phyloP scores from a whole-genome alignment of 805 yeast species.

The Candida gorgasii region DNA sequence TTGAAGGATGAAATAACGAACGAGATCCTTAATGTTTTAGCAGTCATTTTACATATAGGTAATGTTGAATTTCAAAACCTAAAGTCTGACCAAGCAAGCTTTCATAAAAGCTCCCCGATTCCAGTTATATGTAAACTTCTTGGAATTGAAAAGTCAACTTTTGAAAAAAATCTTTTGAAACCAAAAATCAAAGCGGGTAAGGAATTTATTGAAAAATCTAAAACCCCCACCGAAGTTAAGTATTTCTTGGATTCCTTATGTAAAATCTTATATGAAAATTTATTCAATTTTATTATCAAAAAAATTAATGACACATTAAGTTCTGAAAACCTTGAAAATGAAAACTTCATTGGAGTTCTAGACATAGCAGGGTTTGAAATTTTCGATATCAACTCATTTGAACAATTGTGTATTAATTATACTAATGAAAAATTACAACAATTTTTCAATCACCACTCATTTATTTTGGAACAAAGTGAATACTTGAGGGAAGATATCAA shows the following conservation, averaged over 20 bases:
- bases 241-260: conserved; percentile 84
- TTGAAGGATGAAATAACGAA: conserved; percentile 55
- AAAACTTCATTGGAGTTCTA: conserved; percentile 53
- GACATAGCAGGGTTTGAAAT: conserved; percentile 67
- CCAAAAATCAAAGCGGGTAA: conserved; percentile 92
- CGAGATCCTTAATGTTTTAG: conserved; percentile 63
- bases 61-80: conserved; percentile 71
- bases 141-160: conserved; percentile 57
- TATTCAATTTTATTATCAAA: conserved; percentile 75
- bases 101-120: conserved; percentile 52
- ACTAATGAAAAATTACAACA: conserved; percentile 63
- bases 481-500: conserved; percentile 58
- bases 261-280: conserved; percentile 79
- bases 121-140: conserved; percentile 58
- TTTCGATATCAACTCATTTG: conserved; percentile 57
- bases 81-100: conserved; percentile 74
- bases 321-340: conserved; percentile 19
- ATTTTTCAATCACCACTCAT: conserved; percentile 62
- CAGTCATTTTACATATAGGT: conserved; percentile 82
- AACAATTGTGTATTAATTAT: conserved; percentile 60
- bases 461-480: conserved; percentile 61
- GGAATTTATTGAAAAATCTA: conserved; percentile 79
- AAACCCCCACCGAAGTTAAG: conserved; percentile 76
- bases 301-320: conserved; percentile 68
- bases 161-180: conserved; percentile 59